phyloP scores from a whole-genome alignment of 441 rosid genomes.

The Jatropha podagrica region DNA sequence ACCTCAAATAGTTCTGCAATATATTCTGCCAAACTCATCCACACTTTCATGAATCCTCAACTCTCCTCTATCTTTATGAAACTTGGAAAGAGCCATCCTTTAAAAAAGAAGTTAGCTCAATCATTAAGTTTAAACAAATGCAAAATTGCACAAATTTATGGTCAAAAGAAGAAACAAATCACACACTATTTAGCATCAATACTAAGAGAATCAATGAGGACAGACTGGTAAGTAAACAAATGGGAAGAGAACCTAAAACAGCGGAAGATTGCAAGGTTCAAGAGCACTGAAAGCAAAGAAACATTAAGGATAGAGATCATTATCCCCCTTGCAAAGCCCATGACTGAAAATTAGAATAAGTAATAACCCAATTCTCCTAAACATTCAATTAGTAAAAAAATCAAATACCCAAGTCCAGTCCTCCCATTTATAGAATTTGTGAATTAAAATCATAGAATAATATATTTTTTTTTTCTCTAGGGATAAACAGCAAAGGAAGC shows the following conservation, averaged over 20 bases:
- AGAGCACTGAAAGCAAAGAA: slow-evolving; percentile 1
- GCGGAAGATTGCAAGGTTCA: background rate
- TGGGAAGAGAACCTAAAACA: background rate
- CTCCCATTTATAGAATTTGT: background rate
- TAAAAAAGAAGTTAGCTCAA: slow-evolving; percentile 31
- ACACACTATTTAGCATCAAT: background rate
- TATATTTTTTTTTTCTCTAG: background rate
- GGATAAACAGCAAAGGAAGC: slow-evolving; percentile 17
- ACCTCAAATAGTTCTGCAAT: slow-evolving; percentile 79
- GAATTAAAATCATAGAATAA: slow-evolving; percentile 1
- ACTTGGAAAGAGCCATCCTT: slow-evolving; percentile 58
- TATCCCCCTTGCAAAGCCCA: slow-evolving; percentile 5
- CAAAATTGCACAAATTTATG: slow-evolving; percentile 16
- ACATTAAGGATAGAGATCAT: slow-evolving; percentile 10
- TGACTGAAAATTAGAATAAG: slow-evolving; percentile 6
- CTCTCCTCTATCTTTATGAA: slow-evolving; percentile 58
- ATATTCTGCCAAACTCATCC: slow-evolving; percentile 82
- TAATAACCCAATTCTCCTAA: too few relatives aligned
- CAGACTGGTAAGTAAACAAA: background rate
- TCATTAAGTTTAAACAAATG: slow-evolving; percentile 22
- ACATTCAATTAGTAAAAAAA: too few relatives aligned
- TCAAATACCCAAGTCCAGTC: background rate
- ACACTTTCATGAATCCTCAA: slow-evolving; percentile 72
- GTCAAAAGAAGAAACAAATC: background rate
- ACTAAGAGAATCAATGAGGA: background rate